Evolutionary conservation across 164 flowering plant species (phyloP), one percentile per base, ranked within the genome.

Genomic region (Paratinospora sagittata): DNA sequence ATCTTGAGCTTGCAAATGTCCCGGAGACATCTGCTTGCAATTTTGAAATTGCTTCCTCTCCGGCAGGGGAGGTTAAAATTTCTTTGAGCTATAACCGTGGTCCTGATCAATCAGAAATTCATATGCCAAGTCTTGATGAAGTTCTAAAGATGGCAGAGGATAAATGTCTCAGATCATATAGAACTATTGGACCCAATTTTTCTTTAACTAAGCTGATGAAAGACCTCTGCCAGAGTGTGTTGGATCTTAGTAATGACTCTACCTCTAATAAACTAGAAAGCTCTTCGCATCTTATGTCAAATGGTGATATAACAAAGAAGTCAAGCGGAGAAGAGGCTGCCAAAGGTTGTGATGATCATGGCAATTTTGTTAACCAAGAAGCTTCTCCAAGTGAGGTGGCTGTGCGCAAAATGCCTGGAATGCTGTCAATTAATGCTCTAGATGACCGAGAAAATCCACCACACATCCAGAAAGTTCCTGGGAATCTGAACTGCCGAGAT

Each of bases 21-120:
- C 58, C 75, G 21, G 79, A 67, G 41, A 24, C 66, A 67, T 39
- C 71, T 26, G 17, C 75, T 23, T 55, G 58, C 34, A 70, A 45
- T 70, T 45, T 81, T n/a, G 79, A 80, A 61, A 82, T 85, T 78
- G 86, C 83, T 73, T 85, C 88, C 27, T 79, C 86, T n/a, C 26
- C 78, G 17, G 43, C 33, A 36, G 88, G 86, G 23, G 80, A 84
- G 74, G 85, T 86, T 39, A 88, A 81, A 65, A 68, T 88, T 65
- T 78, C 84, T 61, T 64, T 85, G 37, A 73, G 77, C 16, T 83
- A 80, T 68, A 60, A 70, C 12, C 68, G 72, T 74, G 67, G 76
- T 5, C 47, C 65, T 65, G 68, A 66, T 65, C 69, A 65, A 26
- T 60, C 79, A 39, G 78, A 75, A 39, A 76, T 83, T 57, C 76